These are phyloP conservation scores for peach (Prunus persica) DNA, from an alignment of 306 rosid genomes.

Conservation along the genomic window Prunus_persica_NCBIv2 NC_034014.1:5756501-5757000, in stretches of 20 bases:
- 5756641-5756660: conserved; percentile 12
- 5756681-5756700: conserved; percentile 24
- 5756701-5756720: conserved; percentile 7
- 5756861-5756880: not conserved
- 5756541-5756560: conserved; percentile 31
- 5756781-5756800: not conserved
- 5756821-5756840: not conserved
- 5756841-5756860: not conserved
- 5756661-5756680: conserved; percentile 24
- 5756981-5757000: no score
- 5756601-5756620: conserved; percentile 22
- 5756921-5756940: not conserved
- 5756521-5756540: conserved; percentile 60
- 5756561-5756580: not conserved
- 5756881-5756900: not conserved
- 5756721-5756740: not conserved
- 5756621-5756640: conserved; percentile 21
- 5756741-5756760: not conserved
- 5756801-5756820: not conserved
- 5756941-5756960: no score
- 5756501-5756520: conserved; percentile 44
- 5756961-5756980: no score
- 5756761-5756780: no score
- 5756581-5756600: conserved; percentile 9
- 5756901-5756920: not conserved